phyloP scores from a whole-genome alignment of 2,329 filamentous ascomycete genomes.

The Cordyceps militaris region DNA sequence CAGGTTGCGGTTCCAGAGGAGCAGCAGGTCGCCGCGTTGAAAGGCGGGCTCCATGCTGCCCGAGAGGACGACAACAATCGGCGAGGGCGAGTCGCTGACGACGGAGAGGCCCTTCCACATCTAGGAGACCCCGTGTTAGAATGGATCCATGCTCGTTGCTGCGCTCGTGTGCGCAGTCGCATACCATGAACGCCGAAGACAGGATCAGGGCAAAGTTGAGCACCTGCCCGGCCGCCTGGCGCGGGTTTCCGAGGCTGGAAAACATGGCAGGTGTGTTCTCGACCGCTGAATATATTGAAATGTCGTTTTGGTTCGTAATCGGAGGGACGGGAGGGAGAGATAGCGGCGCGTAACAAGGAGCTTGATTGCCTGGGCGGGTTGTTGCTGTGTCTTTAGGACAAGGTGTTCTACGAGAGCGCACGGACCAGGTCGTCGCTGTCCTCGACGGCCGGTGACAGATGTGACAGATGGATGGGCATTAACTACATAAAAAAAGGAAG shows the following conservation, averaged over 20 bases:
- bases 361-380: background rate
- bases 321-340: background rate
- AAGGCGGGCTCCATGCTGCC: constrained; percentile 82
- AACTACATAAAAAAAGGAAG: too few species aligned
- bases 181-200: constrained; percentile 82
- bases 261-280: constrained; percentile 46
- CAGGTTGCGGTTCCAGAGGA: constrained; percentile 68
- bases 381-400: constrained; percentile 6
- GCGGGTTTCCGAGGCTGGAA: constrained; percentile 62
- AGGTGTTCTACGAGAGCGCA: constrained; percentile 13
- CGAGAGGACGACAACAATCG: constrained; percentile 77
- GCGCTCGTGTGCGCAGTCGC: constrained; percentile 15
- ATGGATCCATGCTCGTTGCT: background rate
- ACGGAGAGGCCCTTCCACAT: constrained; percentile 88
- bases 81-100: constrained; percentile 64
- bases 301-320: background rate
- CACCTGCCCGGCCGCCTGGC: constrained; percentile 73
- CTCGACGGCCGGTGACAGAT: constrained; percentile 1
- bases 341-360: background rate
- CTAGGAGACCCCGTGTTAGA: constrained; percentile 28
- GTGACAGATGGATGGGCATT: background rate
- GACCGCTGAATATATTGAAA: background rate
- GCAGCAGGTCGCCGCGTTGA: constrained; percentile 67
- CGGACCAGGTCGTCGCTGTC: constrained; percentile 12
- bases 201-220: constrained; percentile 89